These are phyloP conservation scores for Kokia cookei DNA, from an alignment of 441 rosid genomes.

Conservation along the genomic window DNA sequence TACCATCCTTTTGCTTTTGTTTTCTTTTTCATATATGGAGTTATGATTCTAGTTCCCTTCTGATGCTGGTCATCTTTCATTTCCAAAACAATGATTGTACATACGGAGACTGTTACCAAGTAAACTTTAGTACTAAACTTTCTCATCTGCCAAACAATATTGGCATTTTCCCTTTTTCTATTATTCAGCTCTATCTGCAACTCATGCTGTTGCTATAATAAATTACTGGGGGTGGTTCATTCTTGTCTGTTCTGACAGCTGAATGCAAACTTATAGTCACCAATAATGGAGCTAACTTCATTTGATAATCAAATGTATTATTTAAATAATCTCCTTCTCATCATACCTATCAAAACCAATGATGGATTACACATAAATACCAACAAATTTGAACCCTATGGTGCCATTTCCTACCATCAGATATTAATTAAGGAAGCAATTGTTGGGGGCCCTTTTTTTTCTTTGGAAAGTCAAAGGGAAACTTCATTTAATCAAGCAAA, in stretches of 20 bases:
- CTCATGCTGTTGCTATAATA: neutral
- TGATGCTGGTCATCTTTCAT: slow-evolving; percentile 7
- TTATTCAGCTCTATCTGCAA: slow-evolving; percentile 1
- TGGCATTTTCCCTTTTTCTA: slow-evolving; percentile 12
- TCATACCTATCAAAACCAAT: neutral
- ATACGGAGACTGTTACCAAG: slow-evolving; percentile 13
- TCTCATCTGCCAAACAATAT: slow-evolving; percentile 7
- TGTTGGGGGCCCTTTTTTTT: neutral
- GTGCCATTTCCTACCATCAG: slow-evolving; percentile 16
- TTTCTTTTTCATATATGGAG: neutral
- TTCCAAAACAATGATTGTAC: slow-evolving; percentile 10
- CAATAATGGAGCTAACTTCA: slow-evolving; percentile 12
- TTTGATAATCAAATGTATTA: neutral
- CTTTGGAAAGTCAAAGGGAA: too few relatives aligned
- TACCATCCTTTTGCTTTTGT: neutral
- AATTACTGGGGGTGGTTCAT: slow-evolving; percentile 3
- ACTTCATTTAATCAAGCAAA: too few relatives aligned
- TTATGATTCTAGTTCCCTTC: neutral
- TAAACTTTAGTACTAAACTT: neutral
- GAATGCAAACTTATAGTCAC: neutral
- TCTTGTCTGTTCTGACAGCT: neutral
- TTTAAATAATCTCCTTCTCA: neutral
- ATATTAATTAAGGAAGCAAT: neutral
- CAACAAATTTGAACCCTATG: slow-evolving; percentile 24
- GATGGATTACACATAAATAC: neutral